Conservation (phyloP, 805 yeast genomes). For the Komagataella ulmi region DNA sequence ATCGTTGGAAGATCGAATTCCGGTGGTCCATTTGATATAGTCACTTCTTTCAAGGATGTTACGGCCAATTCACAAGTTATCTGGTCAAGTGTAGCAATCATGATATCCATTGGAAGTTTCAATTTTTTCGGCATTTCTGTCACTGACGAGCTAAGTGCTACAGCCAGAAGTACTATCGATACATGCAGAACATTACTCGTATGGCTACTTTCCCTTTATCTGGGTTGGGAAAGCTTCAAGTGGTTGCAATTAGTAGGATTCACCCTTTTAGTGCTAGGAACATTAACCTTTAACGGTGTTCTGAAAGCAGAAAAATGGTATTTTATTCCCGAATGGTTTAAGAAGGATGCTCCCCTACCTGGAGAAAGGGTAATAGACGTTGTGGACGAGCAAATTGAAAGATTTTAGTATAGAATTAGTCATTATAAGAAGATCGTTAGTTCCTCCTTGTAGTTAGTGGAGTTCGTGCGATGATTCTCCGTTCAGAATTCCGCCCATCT, state of each 20-base stretch:
- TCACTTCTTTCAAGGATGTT: conserved; percentile 34
- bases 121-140: conserved; percentile 63
- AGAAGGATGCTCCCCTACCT: conserved; percentile 10
- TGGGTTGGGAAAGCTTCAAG: conserved; percentile 69
- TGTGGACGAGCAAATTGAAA: conserved; percentile 28
- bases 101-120: conserved; percentile 61
- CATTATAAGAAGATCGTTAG: neutral
- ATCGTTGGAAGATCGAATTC: conserved; percentile 22
- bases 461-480: too few relatives aligned
- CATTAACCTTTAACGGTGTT: conserved; percentile 62
- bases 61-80: conserved; percentile 29
- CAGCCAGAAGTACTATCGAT: conserved; percentile 69
- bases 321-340: conserved; percentile 33
- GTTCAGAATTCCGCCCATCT: neutral
- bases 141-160: conserved; percentile 55
- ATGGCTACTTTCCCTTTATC: conserved; percentile 53
- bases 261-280: conserved; percentile 50
- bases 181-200: conserved; percentile 64
- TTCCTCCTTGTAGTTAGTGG: neutral
- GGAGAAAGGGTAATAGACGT: conserved; percentile 15
- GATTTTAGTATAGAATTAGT: conserved; percentile 9
- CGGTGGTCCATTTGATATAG: conserved; percentile 42
- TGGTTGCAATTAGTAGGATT: conserved; percentile 56
- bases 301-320: conserved; percentile 35
- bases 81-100: conserved; percentile 43